A percentile compares a stretch with the other conserved stretches of the same genome.
Evolutionary conservation across 169 alveolate species (phyloP).

Genomic region (Babesia bovis): DNA sequence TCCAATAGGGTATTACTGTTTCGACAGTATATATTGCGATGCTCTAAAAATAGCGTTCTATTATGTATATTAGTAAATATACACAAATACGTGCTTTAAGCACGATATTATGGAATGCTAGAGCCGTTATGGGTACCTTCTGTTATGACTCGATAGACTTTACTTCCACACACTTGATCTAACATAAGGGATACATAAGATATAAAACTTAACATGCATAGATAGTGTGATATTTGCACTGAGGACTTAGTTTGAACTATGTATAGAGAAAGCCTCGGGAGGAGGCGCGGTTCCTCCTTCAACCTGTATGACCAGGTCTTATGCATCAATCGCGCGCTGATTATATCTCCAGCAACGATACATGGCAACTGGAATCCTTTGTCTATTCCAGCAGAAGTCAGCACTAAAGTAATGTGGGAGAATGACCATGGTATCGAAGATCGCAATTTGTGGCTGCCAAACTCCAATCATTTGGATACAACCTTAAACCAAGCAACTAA

Average conservation of each 20-base stretch:
- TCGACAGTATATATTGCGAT: no score
- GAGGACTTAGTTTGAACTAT: no score
- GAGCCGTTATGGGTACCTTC: no score
- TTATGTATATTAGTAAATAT: no score
- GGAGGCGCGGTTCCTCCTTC: slow-evolving; percentile 43
- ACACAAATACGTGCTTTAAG: no score
- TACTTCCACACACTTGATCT: no score
- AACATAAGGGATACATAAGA: no score
- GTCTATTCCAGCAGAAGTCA: neutral
- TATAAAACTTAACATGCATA: no score
- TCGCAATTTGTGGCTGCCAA: slow-evolving; percentile 9
- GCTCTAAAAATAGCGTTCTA: no score
- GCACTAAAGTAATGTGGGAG: neutral
- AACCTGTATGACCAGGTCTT: slow-evolving; percentile 42
- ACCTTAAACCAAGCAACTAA: slow-evolving; percentile 4
- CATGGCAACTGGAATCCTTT: neutral
- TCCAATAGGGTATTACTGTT: neutral
- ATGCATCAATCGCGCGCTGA: slow-evolving; percentile 19
- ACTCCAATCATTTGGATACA: slow-evolving; percentile 6
- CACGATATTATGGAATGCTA: no score
- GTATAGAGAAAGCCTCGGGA: neutral
- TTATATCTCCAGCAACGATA: slow-evolving; percentile 10
- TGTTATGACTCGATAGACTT: no score
- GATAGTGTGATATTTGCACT: no score
- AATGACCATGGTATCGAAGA: neutral